phyloP scores from a whole-genome alignment of 1,139 yeast genomes.

The Debaryomyces udenii region DNA sequence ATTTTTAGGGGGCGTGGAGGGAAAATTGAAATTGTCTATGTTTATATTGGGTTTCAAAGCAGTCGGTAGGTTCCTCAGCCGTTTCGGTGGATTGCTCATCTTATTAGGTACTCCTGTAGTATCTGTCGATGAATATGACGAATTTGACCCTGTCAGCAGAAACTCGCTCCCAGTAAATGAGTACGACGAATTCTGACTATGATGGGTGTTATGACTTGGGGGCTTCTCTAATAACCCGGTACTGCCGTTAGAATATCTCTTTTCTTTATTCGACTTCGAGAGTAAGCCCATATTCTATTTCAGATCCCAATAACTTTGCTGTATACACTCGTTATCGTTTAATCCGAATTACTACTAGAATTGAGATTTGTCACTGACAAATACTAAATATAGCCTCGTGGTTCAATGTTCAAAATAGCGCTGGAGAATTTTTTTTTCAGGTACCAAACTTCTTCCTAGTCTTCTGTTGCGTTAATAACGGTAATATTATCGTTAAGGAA shows the following conservation, averaged over 20 bases:
- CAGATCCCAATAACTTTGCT: not conserved
- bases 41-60: slow-evolving; percentile 15
- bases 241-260: slow-evolving; percentile 10
- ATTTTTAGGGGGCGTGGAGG: not conserved
- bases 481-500: no score
- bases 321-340: not conserved
- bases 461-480: no score
- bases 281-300: slow-evolving; percentile 23
- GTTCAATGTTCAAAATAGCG: slow-evolving; percentile 1
- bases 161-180: slow-evolving; percentile 37
- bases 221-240: slow-evolving; percentile 1
- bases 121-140: slow-evolving; percentile 37
- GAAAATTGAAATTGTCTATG: slow-evolving; percentile 4
- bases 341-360: not conserved
- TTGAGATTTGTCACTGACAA: not conserved
- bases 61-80: slow-evolving; percentile 13
- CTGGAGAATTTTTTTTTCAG: no score
- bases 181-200: slow-evolving; percentile 15
- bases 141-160: slow-evolving; percentile 35
- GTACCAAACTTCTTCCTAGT: no score
- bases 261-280: slow-evolving; percentile 21
- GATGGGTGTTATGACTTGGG: slow-evolving; percentile 1
- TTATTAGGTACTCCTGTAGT: not conserved
- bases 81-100: slow-evolving; percentile 9
- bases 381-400: not conserved